Conservation (phyloP, 164 flowering plant species). For the Cinnamomum chago region DNA sequence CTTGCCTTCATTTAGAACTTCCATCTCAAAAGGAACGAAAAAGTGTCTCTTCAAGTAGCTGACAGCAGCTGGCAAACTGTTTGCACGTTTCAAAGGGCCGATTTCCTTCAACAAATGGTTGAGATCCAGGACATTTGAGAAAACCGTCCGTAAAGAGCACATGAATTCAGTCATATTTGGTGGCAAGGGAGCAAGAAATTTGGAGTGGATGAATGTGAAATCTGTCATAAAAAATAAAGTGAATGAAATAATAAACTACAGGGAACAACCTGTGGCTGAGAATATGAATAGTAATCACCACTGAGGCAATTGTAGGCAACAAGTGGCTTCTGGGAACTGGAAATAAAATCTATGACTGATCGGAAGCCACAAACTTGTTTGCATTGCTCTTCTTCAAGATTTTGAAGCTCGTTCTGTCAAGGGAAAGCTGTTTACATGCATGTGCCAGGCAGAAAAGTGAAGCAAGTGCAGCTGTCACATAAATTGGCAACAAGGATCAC, state of each 20-base stretch:
- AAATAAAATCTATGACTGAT: constrained; percentile 84
- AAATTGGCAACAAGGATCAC: neutral
- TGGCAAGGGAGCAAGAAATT: constrained; percentile 73
- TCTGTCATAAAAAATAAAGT: constrained; percentile 42
- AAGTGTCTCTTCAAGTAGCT: constrained; percentile 52
- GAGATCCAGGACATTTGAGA: constrained; percentile 58
- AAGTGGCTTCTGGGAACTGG: constrained; percentile 78
- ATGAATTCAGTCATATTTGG: constrained; percentile 51
- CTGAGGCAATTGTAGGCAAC: constrained; percentile 65
- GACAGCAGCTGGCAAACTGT: constrained; percentile 47
- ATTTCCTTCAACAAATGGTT: constrained; percentile 62
- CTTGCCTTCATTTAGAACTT: constrained; percentile 50
- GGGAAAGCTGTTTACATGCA: neutral
- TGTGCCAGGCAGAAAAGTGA: neutral
- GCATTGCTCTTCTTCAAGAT: constrained; percentile 53
- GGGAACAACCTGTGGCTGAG: neutral
- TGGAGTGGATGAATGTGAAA: constrained; percentile 70
- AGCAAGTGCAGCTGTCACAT: constrained; percentile 1
- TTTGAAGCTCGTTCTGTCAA: constrained; percentile 56
- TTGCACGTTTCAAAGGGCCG: constrained; percentile 38
- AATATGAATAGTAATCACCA: constrained; percentile 35
- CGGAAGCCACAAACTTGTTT: constrained; percentile 68
- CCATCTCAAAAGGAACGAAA: constrained; percentile 54
- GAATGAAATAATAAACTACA: neutral
- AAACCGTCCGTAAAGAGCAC: constrained; percentile 44